Base-by-base conservation (phyloP, 352 stramenopile species). In the Phytophthora quininea region DNA sequence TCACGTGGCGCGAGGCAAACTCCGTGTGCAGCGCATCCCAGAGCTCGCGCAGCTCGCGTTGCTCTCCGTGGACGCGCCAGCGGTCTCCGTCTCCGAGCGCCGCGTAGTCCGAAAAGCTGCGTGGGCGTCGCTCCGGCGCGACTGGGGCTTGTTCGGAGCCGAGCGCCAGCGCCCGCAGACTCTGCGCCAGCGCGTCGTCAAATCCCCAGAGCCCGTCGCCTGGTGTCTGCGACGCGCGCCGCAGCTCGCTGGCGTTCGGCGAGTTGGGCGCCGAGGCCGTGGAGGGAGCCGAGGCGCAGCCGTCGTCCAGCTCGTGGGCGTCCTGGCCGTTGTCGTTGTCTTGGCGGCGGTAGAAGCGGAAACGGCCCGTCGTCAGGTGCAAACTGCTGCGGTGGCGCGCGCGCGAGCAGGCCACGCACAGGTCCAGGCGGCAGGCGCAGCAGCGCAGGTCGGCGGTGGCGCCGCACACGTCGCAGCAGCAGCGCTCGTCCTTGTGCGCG, bases 61-160 rank as follows among this genome's bases (percentile, higher is more conserved):
- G 24, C 49, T 68, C 61, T 27, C 55, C 35, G 27, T 56, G 50
- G 9, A 64, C 59, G 3, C 55, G 64, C 73, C 70, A 84, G 30
- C 55, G 67, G 7, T 73, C 55, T 4, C 46, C 38, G 29, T 71
- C 62, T 29, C 35, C 37, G 27, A 90, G 58, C 7, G 71, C 74
- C 59, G 79, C 76, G 57, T 91, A 93, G 58, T 93, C 83, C 10
- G 85, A 93, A 50, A 81, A 91, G 48, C 85, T 93, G 7, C 83
- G 79, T 12, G 80, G 79, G 4, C 82, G 70, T 71, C 50, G 74
- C 27, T 70, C 55, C 6, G 14, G 29, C 4, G 46, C n/a, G 3
- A 35, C 31, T n/a, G 29, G 7, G 6, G 19, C 27, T 42, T 27
- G 14, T 15, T 55, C 15, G 61, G 60, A 9, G 19, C 64, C 27